Base-by-base conservation (phyloP, 148 eudicot genomes). In the Persicaria maculosa region DNA sequence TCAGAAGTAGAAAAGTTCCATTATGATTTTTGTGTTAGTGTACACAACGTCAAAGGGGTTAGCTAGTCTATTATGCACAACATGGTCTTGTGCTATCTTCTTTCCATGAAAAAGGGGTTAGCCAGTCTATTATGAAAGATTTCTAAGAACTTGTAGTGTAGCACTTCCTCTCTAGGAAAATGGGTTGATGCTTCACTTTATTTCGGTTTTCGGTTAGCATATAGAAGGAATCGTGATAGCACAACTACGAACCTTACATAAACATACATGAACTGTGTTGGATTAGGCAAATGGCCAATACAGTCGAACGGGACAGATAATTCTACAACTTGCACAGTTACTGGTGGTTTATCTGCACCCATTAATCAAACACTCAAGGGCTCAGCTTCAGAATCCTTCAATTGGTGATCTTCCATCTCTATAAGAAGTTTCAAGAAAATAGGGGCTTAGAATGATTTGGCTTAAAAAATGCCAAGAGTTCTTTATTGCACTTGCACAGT, bases 351-450 rank as follows among this genome's bases (percentile, higher is more conserved):
- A 64, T 64, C n/a, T 64, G n/a, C 11, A 44, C n/a, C 46, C 17
- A 45, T 14, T 64, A 40, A 40, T 79, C 71, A 84, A 44, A 77
- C 72, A 72, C 16, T 82, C 78, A 86, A 77, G 55, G 84, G 90
- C 65, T 86, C 87, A 40, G 83, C 78, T 77, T 86, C 90, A 16
- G 81, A 8, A 68, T 84, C 84, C 79, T 77, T 84, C 54, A 82
- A 36, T 40, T 50, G 71, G 47, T 81, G 79, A 54, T 81, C 83
- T 79, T 82, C 85, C 47, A 80, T 76, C 80, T 82, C 90, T 84
- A 87, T 61, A 11, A 15, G 52, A 68, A 44, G 15, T 25, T 44
- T 8, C 11, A 19, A 44, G 64, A 62, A 44, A 9, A 8, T 52
- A 50, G 10, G 47, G 25, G n/a, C n/a, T 4, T 7, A 45, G 43